These are phyloP conservation scores for Leccinum subspadiceum DNA, from an alignment of 1,284 basidiomycete species.

Conservation along the genomic window DNA sequence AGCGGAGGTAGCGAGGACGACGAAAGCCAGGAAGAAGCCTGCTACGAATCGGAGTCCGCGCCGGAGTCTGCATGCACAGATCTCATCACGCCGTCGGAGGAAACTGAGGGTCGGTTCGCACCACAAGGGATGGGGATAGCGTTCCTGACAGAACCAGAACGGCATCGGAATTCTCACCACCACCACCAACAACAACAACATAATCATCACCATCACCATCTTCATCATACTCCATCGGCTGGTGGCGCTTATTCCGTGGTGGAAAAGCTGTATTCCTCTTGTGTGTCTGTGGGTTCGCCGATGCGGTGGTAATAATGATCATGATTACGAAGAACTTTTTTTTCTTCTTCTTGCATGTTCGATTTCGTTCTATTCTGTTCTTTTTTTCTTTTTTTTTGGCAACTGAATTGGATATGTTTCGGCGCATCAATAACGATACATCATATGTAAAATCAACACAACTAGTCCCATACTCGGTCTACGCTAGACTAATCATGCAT, in stretches of 20 bases:
- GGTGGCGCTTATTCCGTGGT: slow-evolving; percentile 16
- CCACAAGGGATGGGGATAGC: slow-evolving; percentile 11
- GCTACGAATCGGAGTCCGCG: slow-evolving; percentile 13
- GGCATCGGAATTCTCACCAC: slow-evolving; percentile 5
- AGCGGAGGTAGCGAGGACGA: not conserved
- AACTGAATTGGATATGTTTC: slow-evolving; percentile 10
- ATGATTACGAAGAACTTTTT: slow-evolving; percentile 2
- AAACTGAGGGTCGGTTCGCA: slow-evolving; percentile 16
- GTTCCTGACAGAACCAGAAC: not conserved
- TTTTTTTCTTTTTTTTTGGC: not conserved
- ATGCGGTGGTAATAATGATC: slow-evolving; percentile 22
- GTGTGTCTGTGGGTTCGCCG: slow-evolving; percentile 21
- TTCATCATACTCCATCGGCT: not conserved
- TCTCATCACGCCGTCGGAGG: slow-evolving; percentile 11
- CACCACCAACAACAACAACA: slow-evolving; percentile 1
- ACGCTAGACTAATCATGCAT: slow-evolving; percentile 15
- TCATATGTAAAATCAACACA: slow-evolving; percentile 31
- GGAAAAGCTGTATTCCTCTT: slow-evolving; percentile 17
- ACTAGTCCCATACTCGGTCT: slow-evolving; percentile 8
- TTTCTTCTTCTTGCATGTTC: not conserved
- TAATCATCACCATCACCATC: slow-evolving; percentile 6
- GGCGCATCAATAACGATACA: slow-evolving; percentile 22
- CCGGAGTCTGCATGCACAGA: slow-evolving; percentile 22
- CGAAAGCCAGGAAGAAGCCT: slow-evolving; percentile 2
- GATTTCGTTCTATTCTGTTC: not conserved